Evolutionary conservation across 1,284 basidiomycete species (phyloP), one percentile per base, ranked within the genome.

Genomic region (Ceratobasidium sp.): DNA sequence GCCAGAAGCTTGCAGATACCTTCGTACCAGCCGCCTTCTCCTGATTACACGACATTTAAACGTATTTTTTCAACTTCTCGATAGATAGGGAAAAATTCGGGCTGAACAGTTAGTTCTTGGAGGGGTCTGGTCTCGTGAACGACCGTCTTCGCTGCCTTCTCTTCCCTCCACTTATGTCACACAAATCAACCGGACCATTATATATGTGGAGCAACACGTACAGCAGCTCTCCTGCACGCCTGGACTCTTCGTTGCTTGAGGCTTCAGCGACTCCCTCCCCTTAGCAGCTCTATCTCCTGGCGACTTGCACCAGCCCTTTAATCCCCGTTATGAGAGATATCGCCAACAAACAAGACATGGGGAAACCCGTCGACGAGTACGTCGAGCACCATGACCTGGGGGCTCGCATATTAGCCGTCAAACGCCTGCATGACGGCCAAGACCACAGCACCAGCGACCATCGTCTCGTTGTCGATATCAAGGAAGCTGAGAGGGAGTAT

Each of bases 1-100:
- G 30, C 30, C 36, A 0, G 36, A 9, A 38, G 11, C 36, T 38
- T 51, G 12, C 16, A 6, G 25, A 23, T n/a, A 46, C 77, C 64
- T 81, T 74, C 11, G 77, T 77, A 21, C 78, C 79, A 12, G 78
- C 74, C 21, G 78, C 7, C 49, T 21, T 51, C 21, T 28, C 28
- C 4, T 28, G 25, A 11, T 4, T 0, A 11, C 21, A 5, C 8
- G 49, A 28, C 25, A 51, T 11, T 51, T 51, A 23, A 28, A 51
- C 9, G 49, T 14, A 11, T 28, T 1, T 51, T 14, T 23, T 51
- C 23, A 51, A 3, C 23, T 7, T 4, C 23, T 28, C 23, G 49
- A 7, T 4, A 4, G 18, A 3, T 14, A 25, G 21, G 25, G 23
- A 23, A 51, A 51, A 0, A 14, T 21, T 8, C 9, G 23, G 21